A percentile compares a stretch with the other conserved stretches of the same genome.
phyloP scores from a whole-genome alignment of 2,329 filamentous ascomycete genomes.

The Diaporthe ampelina region DNA sequence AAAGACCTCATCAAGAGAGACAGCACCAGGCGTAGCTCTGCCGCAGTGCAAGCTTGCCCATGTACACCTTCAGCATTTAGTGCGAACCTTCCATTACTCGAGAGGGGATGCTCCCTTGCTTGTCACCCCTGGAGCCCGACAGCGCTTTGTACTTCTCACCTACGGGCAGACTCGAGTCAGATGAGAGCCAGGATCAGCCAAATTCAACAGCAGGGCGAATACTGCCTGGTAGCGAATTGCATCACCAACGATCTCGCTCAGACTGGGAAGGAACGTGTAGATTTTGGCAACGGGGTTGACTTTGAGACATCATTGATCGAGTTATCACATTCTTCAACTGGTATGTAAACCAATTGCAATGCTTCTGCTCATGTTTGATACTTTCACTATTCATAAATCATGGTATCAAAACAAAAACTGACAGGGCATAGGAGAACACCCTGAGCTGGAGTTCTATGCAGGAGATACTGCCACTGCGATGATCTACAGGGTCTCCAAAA shows the following conservation, averaged over 20 bases:
- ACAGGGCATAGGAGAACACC: not conserved
- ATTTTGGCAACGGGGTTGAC: not conserved
- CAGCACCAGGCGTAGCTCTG: not conserved
- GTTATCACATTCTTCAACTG: not conserved
- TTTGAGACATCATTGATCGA: not conserved
- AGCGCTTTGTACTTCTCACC: not conserved
- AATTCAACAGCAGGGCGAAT: not conserved
- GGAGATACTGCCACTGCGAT: not conserved
- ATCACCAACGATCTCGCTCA: not conserved
- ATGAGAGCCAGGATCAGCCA: not conserved
- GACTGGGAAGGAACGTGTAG: not conserved
- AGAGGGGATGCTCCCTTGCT: not conserved
- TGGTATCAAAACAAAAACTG: not conserved
- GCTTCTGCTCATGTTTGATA: not conserved
- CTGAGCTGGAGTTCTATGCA: constrained; percentile 2
- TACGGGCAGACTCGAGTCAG: not conserved
- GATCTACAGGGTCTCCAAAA: not conserved
- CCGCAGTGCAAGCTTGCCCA: not conserved
- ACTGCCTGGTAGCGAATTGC: not conserved
- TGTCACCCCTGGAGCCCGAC: constrained; percentile 7
- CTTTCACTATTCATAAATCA: not conserved
- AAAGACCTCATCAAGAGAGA: not conserved
- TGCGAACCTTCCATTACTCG: no score
- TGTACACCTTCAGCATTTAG: not conserved
- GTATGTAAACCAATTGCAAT: not conserved